Base-by-base conservation (phyloP, 1,284 basidiomycete species). In the Marasmius oreades region DNA sequence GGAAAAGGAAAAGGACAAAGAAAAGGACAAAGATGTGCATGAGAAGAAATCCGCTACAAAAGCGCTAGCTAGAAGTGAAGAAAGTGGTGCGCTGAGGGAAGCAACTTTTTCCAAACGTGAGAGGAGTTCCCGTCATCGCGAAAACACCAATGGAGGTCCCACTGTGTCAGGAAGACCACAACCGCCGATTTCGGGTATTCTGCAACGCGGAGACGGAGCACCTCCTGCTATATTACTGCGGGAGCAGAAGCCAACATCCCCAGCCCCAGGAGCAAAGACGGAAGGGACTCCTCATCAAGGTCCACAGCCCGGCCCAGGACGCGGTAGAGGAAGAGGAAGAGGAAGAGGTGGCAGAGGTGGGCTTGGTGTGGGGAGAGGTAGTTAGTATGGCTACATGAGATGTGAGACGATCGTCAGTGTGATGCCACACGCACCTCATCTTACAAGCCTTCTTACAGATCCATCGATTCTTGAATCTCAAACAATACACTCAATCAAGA, bases 191-290 rank as follows among this genome's bases (percentile, higher is more conserved):
- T 66, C 77, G 59, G 66, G 69, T 58, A 67, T 71, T 55, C 51
- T 76, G 67, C 69, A 73, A 54, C 63, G 75, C 58, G 56, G 66
- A 43, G 70, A 71, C 65, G 67, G 59, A 26, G 61, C 63, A 14
- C 52, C 59, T 5, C 50, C 53, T 23, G 44, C 54, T 22, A 56
- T 56, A 28, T 33, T 54, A 12, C 34, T 52, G 23, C 55, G 48
- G 16, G 33, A 55, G 52, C 8, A 43, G 22, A 11, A 26, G 53
- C 20, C 50, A 34, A 48, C 48, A 24, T 28, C 43, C 31, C 37
- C 28, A n/a, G 45, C 26, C 18, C 28, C 53, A 14, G 18, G 47
- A 33, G 50, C 55, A 8, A 42, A 42, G 2, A 28, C 57, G 11
- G 48, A 50, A 11, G 58, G 52, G 33, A 44, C 58, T 5, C 52